phyloP scores from a whole-genome alignment of 2,329 filamentous ascomycete genomes.

The Akanthomyces dipterigenus region DNA sequence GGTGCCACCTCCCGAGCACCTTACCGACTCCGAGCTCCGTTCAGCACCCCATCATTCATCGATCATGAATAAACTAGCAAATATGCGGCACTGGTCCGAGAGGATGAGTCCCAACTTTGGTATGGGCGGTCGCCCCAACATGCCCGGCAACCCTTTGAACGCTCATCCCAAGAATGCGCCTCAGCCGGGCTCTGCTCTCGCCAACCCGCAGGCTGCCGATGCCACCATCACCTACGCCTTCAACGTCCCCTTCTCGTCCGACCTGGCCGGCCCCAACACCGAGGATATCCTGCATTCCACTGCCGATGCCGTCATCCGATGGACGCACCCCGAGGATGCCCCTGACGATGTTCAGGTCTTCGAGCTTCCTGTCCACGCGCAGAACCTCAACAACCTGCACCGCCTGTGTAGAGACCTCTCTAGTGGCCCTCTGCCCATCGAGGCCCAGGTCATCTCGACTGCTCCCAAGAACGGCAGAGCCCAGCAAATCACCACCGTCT shows the following conservation, averaged over 20 bases:
- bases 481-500: constrained; percentile 75
- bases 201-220: constrained; percentile 65
- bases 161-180: constrained; percentile 51
- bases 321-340: constrained; percentile 86
- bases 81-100: constrained; percentile 67
- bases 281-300: constrained; percentile 94
- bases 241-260: constrained; percentile 93
- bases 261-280: constrained; percentile 83
- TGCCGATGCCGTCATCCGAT: constrained; percentile 77
- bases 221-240: constrained; percentile 86
- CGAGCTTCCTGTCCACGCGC: constrained; percentile 84
- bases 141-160: constrained; percentile 49
- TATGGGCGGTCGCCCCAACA: constrained; percentile 50
- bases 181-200: constrained; percentile 48
- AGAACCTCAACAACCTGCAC: constrained; percentile 75
- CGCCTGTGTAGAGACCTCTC: constrained; percentile 78
- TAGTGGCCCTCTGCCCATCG: constrained; percentile 61
- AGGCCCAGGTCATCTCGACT: constrained; percentile 77
- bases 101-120: constrained; percentile 63
- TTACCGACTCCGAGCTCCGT: constrained; percentile 6
- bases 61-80: constrained; percentile 65
- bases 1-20: neutral
- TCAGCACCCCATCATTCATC: constrained; percentile 20
- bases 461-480: constrained; percentile 66
- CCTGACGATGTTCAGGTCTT: constrained; percentile 78